These are phyloP conservation scores for Cardamine chenopodiifolia DNA, from an alignment of 345 rosid species.

Conservation along the genomic window DNA sequence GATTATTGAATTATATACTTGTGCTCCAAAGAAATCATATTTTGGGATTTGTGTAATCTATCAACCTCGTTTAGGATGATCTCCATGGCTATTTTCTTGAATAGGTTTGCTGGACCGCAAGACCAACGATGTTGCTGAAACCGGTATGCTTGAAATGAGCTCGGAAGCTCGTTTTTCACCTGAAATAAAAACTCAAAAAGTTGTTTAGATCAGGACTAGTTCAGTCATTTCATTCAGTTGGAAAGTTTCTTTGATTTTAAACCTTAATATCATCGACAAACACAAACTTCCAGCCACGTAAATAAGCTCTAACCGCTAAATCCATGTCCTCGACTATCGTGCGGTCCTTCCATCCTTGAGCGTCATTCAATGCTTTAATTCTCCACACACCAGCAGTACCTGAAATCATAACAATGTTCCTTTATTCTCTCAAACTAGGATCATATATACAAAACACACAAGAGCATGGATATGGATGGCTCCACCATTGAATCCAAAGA, in stretches of 20 bases:
- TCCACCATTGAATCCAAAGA: constrained; percentile 45
- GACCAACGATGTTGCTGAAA: constrained; percentile 94
- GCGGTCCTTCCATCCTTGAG: constrained; percentile 93
- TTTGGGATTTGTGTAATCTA: background rate
- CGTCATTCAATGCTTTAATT: constrained; percentile 68
- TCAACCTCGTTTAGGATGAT: constrained; percentile 58
- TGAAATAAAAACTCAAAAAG: constrained; percentile 38
- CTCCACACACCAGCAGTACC: constrained; percentile 99
- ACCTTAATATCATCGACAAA: constrained; percentile 58
- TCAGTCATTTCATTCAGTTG: background rate
- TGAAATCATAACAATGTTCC: constrained; percentile 31
- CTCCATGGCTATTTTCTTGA: constrained; percentile 69
- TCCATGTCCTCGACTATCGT: constrained; percentile 97
- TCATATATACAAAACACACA: constrained; percentile 5
- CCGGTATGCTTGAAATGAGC: constrained; percentile 83
- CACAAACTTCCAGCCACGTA: constrained; percentile 81
- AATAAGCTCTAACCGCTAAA: constrained; percentile 81
- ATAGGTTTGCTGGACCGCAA: constrained; percentile 92
- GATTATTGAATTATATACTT: background rate
- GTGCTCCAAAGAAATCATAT: background rate
- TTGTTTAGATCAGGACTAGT: background rate
- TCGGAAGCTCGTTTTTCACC: constrained; percentile 90
- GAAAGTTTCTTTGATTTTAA: background rate
- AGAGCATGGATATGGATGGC: constrained; percentile 3
- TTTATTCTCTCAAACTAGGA: background rate